These are phyloP conservation scores for Colletotrichum euphorbiae DNA, from an alignment of 2,329 filamentous ascomycete species.

Conservation along the genomic window DNA sequence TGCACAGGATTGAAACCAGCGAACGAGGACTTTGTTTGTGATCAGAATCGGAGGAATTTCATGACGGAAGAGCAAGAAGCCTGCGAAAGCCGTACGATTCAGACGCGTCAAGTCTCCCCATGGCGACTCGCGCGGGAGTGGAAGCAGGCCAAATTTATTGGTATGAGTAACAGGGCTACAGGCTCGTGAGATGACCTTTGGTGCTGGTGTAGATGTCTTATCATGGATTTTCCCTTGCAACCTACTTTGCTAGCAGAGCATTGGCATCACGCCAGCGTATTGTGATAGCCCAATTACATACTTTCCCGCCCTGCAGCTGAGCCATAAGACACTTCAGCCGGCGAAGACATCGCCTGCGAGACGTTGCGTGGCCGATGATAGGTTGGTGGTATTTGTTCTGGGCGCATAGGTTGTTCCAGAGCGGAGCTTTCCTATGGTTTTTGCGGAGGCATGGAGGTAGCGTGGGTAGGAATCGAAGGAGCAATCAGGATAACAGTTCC, in stretches of 20 bases:
- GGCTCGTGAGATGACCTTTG: neutral
- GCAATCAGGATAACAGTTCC: neutral
- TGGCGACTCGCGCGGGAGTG: neutral
- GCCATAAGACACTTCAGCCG: constrained; percentile 3
- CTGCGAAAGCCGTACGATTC: neutral
- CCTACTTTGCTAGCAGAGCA: neutral
- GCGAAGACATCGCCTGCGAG: neutral
- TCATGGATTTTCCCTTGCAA: neutral
- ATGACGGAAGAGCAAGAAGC: neutral
- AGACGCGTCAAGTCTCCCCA: too few species aligned
- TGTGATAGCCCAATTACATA: neutral
- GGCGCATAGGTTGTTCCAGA: neutral
- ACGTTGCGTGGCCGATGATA: neutral
- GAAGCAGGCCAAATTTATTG: constrained; percentile 6
- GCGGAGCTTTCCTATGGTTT: neutral
- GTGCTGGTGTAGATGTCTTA: neutral
- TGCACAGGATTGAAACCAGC: neutral
- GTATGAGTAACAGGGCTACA: neutral
- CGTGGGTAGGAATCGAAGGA: too few species aligned
- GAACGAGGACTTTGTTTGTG: too few species aligned
- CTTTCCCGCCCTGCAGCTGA: constrained; percentile 6
- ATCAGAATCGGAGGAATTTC: too few species aligned
- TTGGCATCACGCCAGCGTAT: neutral
- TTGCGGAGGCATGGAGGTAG: too few species aligned
- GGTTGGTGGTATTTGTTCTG: neutral